Base-by-base conservation (phyloP, 768 basidiomycete genomes). In the Lepiota venenata region DNA sequence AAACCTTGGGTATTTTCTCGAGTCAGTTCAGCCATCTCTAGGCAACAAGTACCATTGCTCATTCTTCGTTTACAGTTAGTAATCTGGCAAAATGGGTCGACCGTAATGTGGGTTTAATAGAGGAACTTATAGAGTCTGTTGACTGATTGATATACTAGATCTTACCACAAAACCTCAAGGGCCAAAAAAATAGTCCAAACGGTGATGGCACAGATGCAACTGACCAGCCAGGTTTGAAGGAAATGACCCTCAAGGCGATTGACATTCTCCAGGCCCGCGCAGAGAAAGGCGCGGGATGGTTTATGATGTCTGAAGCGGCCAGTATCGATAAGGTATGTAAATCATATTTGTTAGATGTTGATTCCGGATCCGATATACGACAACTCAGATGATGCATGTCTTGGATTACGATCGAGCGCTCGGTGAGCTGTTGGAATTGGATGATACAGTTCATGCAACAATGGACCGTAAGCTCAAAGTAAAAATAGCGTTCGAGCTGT, bases 231-330 rank as follows among this genome's bases (percentile, higher is more conserved):
- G 75, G 75, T n/a, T 61, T 77, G 61, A 75, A 77, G 59, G 74
- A 75, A 14, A 77, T 77, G 74, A 75, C 75, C 0, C 55, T 77
- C 29, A 77, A 75, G 61, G 75, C 74, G 27, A 76, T 75, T 50
- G 74, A 77, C 48, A 68, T 75, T 51, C 67, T 77, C 29, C 73
- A 76, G 44, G 62, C 66, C 9, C 68, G 74, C 8, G 60, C 69
- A 11, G 67, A 68, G 58, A 69, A 69, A 36, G 65, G 70, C 25
- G 61, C 70, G 47, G 75, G 75, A 2, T 77, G 72, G 70, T 77
- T 77, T 61, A 69, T 77, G 74, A 75, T 77, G 75, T 71, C 74
- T 16, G 75, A 77, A 59, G 75, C 74, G 58, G 74, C 75, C 11
- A 73, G 69, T 47, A 77, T 75, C 39, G 75, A 77, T 53, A 77